Base-by-base conservation (phyloP, 2,329 filamentous ascomycete species). In the Stagonosporopsis rhizophila region DNA sequence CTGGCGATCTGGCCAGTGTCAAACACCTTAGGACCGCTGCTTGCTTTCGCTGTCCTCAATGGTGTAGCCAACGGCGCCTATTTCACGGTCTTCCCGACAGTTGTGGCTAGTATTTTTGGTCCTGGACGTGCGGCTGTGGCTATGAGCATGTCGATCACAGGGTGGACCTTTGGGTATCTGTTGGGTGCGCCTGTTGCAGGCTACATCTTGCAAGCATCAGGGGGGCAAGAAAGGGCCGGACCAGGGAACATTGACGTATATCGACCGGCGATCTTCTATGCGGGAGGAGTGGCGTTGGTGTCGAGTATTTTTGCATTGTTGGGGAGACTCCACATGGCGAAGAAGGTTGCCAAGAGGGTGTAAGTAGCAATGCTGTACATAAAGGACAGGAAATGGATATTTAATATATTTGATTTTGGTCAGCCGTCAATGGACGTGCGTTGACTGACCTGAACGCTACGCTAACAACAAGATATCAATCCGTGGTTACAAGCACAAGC, bases 1-100 rank as follows among this genome's bases (percentile, higher is more conserved):
- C 55, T 72, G 17, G 67, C 67, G 6, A 71, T 72, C 6, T 72
- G 68, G 69, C 68, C 69, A 4, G 64, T 70, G 0, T 67, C 67
- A 1, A 59, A 58, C 28, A 60, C 66, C 0, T 35, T 70, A 9
- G 64, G 54, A 2, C 67, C 69, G 6, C 58, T 72, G 6, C 41
- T 65, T 8, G 34, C 63, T 11, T 71, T 72, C 40, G 64, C 68
- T 8, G 56, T 61, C 3, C 35, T 70, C 12, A 72, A 71, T 23
- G 70, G 70, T 27, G 56, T 69, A 6, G 68, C 70, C 0, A 71
- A 71, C 38, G 68, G 70, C 2, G 60, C 64, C 0, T 70, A 66
- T 53, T 71, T 72, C 42, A 69, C 67, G 2, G 67, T 62, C 3
- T 40, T 70, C n/a, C 69, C 68, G 0, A 67, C 67, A 6, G 70